phyloP scores from a whole-genome alignment of 1,284 basidiomycete species.

The Ceratobasidium sp. region DNA sequence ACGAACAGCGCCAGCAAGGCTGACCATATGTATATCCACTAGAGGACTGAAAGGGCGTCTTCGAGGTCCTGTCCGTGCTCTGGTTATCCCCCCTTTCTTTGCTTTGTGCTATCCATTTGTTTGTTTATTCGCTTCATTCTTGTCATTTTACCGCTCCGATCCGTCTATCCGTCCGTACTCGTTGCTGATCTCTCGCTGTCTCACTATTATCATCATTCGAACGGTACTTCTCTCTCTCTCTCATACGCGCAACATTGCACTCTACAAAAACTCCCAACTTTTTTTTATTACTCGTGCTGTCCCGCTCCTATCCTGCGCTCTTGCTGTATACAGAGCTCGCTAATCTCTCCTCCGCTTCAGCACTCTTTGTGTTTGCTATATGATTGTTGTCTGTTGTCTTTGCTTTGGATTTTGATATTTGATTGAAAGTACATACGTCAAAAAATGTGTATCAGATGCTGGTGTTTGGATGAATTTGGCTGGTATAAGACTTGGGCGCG shows the following conservation, averaged over 20 bases:
- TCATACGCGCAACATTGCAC: background rate
- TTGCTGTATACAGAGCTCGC: background rate
- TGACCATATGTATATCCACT: conserved; percentile 38
- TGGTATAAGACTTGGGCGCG: background rate
- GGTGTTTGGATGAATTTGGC: background rate
- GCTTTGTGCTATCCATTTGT: conserved; percentile 29
- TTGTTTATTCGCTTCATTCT: conserved; percentile 12
- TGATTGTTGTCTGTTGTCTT: background rate
- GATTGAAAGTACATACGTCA: conserved; percentile 13
- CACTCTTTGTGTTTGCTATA: background rate
- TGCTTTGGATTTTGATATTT: background rate
- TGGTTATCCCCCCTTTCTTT: background rate
- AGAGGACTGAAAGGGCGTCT: conserved; percentile 34
- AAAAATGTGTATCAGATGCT: conserved; percentile 2
- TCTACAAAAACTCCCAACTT: conserved; percentile 6
- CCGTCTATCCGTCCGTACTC: conserved; percentile 12
- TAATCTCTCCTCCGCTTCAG: background rate
- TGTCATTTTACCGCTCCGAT: conserved; percentile 1
- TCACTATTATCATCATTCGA: conserved; percentile 4
- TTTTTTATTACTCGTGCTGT: conserved; percentile 7
- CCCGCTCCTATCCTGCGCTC: background rate
- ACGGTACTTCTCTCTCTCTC: conserved; percentile 10
- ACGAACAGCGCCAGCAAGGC: conserved; percentile 15
- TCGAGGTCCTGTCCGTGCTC: conserved; percentile 33
- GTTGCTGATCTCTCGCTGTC: conserved; percentile 36